Evolutionary conservation across 306 rosid genomes (phyloP).

Genomic region (Castanea sativa): DNA sequence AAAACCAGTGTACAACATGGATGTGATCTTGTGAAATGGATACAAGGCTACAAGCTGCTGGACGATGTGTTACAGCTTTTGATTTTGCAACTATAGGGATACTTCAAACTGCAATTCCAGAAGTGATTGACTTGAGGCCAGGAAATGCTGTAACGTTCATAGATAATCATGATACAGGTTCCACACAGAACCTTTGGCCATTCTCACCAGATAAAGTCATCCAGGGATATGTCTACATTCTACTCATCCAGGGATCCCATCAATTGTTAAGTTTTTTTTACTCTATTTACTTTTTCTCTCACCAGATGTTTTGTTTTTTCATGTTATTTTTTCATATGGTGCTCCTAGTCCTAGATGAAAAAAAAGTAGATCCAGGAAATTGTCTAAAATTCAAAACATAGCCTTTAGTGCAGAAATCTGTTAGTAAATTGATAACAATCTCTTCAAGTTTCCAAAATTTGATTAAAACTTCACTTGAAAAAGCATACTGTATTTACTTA

Average conservation of each 20-base stretch:
- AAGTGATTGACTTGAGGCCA: constrained; percentile 36
- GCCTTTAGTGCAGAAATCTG: neutral
- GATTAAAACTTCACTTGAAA: too few relatives aligned
- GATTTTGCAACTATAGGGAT: constrained; percentile 44
- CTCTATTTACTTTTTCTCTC: neutral
- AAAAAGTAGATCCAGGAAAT: neutral
- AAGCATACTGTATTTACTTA: too few relatives aligned
- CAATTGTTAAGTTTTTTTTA: constrained; percentile 17
- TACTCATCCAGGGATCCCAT: constrained; percentile 42
- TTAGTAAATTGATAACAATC: neutral
- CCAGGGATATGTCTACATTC: constrained; percentile 38
- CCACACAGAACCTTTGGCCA: constrained; percentile 22
- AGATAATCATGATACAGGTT: constrained; percentile 39
- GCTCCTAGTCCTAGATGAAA: neutral
- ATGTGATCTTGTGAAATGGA: constrained; percentile 31
- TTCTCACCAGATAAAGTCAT: constrained; percentile 32
- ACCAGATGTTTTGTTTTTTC: neutral
- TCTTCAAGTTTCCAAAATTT: neutral
- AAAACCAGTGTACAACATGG: constrained; percentile 5
- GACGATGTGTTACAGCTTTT: constrained; percentile 34
- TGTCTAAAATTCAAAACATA: neutral
- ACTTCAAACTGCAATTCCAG: constrained; percentile 35
- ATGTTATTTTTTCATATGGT: too few relatives aligned
- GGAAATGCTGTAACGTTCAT: constrained; percentile 39
- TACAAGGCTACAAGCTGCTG: constrained; percentile 33